A percentile compares a stretch with the other conserved stretches of the same genome.
Evolutionary conservation across 148 eudicot genomes (phyloP).

Genomic region (Rhododendron molle): DNA sequence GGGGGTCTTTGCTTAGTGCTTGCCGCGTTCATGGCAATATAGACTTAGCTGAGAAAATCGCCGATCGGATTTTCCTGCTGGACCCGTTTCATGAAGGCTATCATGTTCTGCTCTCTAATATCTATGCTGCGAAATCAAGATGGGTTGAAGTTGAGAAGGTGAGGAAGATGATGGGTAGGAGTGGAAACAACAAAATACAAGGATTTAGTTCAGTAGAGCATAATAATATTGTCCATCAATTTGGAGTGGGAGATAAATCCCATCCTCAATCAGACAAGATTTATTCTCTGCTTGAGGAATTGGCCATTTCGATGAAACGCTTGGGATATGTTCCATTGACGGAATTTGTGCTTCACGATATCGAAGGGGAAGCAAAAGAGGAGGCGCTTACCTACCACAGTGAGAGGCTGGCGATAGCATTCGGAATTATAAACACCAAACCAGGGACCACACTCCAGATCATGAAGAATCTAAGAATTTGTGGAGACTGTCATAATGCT

Average conservation of each 20-base stretch:
- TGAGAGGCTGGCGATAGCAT: slow-evolving; percentile 18
- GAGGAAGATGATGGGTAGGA: slow-evolving; percentile 11
- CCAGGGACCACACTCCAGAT: slow-evolving; percentile 11
- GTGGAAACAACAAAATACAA: slow-evolving; percentile 5
- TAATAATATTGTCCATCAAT: slow-evolving; percentile 8
- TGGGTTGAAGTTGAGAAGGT: slow-evolving; percentile 14
- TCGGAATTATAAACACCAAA: slow-evolving; percentile 11
- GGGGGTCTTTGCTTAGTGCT: slow-evolving; percentile 17
- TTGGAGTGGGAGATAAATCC: slow-evolving; percentile 15
- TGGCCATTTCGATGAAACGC: slow-evolving; percentile 1
- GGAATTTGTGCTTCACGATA: slow-evolving; percentile 15
- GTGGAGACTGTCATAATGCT: slow-evolving; percentile 12
- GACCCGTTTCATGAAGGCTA: slow-evolving; percentile 16
- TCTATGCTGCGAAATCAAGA: slow-evolving; percentile 19
- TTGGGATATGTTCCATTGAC: slow-evolving; percentile 16
- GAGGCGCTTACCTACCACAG: slow-evolving; percentile 17
- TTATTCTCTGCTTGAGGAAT: slow-evolving; percentile 12
- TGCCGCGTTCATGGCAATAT: slow-evolving; percentile 10
- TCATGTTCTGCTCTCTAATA: slow-evolving; percentile 15
- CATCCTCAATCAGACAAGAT: slow-evolving; percentile 14
- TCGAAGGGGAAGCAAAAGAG: slow-evolving; percentile 14
- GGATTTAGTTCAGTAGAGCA: slow-evolving; percentile 13
- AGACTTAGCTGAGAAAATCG: slow-evolving; percentile 11
- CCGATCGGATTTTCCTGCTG: slow-evolving; percentile 8
- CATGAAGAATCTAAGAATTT: slow-evolving; percentile 18